These are phyloP conservation scores for Gremmenia infestans DNA, from an alignment of 2,329 filamentous ascomycete species.

Conservation along the genomic window DNA sequence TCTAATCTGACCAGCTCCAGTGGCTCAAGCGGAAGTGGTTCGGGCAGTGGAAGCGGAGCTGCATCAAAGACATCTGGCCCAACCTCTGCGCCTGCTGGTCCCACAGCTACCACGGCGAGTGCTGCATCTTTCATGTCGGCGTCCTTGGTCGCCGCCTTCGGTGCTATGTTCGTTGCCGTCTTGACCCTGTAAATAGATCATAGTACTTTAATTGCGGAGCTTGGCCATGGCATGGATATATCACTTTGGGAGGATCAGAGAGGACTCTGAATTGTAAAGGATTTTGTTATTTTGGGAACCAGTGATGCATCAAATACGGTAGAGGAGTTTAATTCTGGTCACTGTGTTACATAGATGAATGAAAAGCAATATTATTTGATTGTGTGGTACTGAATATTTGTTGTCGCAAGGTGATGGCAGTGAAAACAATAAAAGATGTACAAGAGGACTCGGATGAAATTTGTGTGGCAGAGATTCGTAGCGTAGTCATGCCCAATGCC, in stretches of 20 bases:
- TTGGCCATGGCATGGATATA: neutral
- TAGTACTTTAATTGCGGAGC: neutral
- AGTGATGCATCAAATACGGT: neutral
- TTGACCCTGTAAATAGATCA: slow-evolving; percentile 22
- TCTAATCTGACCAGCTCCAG: slow-evolving; percentile 18
- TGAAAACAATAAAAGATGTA: too few species aligned
- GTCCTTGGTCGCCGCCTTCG: slow-evolving; percentile 18
- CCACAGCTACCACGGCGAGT: slow-evolving; percentile 6
- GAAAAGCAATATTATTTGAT: neutral
- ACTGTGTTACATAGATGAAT: neutral
- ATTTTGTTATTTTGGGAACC: neutral
- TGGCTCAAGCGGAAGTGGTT: slow-evolving; percentile 2
- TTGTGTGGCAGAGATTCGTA: too few species aligned
- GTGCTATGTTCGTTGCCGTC: slow-evolving; percentile 18
- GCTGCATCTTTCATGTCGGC: slow-evolving; percentile 14
- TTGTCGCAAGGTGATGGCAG: too few species aligned
- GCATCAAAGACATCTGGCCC: too few species aligned
- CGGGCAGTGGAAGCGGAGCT: neutral
- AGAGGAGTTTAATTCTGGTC: neutral
- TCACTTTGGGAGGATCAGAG: neutral
- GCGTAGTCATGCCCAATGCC: too few species aligned
- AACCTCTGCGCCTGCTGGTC: neutral
- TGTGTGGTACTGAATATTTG: too few species aligned
- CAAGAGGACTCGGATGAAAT: too few species aligned
- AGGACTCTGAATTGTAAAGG: neutral